Percentiles rank a stretch among this genome's conserved stretches.
Conservation (phyloP, 2,329 filamentous ascomycete species). For the Aureobasidium lini region DNA sequence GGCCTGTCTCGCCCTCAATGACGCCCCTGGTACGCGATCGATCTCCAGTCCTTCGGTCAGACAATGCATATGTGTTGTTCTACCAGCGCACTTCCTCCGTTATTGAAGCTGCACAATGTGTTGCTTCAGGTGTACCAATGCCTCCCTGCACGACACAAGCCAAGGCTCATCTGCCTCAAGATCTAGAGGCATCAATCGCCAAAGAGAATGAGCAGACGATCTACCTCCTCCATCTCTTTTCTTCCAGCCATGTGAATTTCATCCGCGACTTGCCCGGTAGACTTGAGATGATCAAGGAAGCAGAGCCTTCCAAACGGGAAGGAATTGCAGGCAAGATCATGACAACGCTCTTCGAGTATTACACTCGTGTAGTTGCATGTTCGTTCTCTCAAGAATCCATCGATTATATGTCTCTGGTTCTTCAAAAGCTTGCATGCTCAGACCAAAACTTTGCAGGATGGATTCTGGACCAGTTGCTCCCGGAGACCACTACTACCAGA, state of each 20-base stretch:
- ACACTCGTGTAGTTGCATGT: conserved; percentile 69
- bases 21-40: conserved; percentile 46
- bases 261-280: conserved; percentile 55
- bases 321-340: conserved; percentile 45
- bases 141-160: conserved; percentile 32
- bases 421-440: conserved; percentile 47
- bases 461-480: conserved; percentile 55
- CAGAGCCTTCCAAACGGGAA: conserved; percentile 27
- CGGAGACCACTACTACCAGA: conserved; percentile 21
- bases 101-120: conserved; percentile 21
- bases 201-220: conserved; percentile 67
- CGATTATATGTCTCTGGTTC: conserved; percentile 45
- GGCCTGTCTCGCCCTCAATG: conserved; percentile 47
- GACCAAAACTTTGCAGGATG: conserved; percentile 44
- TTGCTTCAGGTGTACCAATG: neutral
- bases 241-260: conserved; percentile 62
- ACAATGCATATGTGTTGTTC: conserved; percentile 95
- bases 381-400: conserved; percentile 62
- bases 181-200: conserved; percentile 50
- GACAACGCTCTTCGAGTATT: conserved; percentile 52
- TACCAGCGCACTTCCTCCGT: conserved; percentile 75
- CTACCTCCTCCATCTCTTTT: conserved; percentile 71
- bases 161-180: conserved; percentile 38
- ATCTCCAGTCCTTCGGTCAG: conserved; percentile 15
- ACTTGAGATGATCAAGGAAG: conserved; percentile 43